Evolutionary conservation across 2,329 filamentous ascomycete genomes (phyloP), one percentile per base, ranked within the genome.

Genomic region (Cryphonectria radicalis): DNA sequence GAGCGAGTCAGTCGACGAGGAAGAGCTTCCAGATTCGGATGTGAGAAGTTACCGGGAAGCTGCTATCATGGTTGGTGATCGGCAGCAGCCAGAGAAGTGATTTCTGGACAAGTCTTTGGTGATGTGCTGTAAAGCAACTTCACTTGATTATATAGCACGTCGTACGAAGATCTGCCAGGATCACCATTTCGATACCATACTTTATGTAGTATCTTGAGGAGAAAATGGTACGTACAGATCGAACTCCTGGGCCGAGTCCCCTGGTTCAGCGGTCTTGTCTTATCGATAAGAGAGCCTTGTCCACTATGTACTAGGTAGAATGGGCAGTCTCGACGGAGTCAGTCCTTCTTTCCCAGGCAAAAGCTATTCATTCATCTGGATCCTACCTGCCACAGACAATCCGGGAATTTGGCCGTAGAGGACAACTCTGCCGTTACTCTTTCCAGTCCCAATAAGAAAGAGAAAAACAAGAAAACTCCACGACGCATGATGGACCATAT

Each of bases 271-370:
- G 7, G 10, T 37, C 10, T 37, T 32, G 55, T 35, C 55, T 59
- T 59, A 59, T 59, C 55, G 55, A 32, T 59, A 59, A 19, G 55
- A 59, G 55, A 59, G 55, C 55, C 55, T 59, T 8, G 19, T 19
- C 11, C n/a, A 5, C 1, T n/a, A 40, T 8, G 14, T 43, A 22
- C 17, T 40, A 40, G 1, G 37, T 40, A 40, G 37, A 11, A 46
- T 46, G 2, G 46, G 46, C 46, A 50, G 55, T 59, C 55, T 59
- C 55, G 5, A 35, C 3, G 14, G n/a, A 59, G 55, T 5, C 22
- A 50, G 46, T 50, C 46, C 46, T 50, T 50, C 55, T 59, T 32
- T 32, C 55, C 25, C 14, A 8, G 14, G 13, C 25, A 4, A 8
- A 14, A 14, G 4, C 46, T 7, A n/a, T 50, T 8, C 8, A n/a